phyloP scores from a whole-genome alignment of 495 filamentous ascomycete species.

The Trichocladium uniseriatum region DNA sequence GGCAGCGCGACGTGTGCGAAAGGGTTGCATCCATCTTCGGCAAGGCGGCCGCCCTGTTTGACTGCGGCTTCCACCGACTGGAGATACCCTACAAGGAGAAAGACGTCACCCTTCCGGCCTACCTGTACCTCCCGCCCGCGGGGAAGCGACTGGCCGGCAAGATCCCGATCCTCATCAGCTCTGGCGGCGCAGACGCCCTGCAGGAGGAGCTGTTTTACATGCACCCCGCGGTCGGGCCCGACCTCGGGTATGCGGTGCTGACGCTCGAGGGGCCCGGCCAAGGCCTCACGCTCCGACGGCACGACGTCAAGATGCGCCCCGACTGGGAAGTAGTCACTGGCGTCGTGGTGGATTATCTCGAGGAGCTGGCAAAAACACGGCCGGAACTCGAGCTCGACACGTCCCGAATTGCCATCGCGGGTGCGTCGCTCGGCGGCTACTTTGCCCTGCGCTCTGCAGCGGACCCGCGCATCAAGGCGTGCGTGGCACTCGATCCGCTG shows the following conservation, averaged over 20 bases:
- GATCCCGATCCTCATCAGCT: slow-evolving; percentile 34
- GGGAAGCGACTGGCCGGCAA: slow-evolving; percentile 19
- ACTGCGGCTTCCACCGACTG: slow-evolving; percentile 14
- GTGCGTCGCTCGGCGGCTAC: slow-evolving; percentile 40
- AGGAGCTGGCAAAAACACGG: not conserved
- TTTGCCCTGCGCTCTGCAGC: slow-evolving; percentile 32
- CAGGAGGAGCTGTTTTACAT: slow-evolving; percentile 43
- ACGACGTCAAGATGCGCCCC: slow-evolving; percentile 26
- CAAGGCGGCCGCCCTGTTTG: slow-evolving; percentile 14
- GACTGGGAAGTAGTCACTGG: slow-evolving; percentile 26
- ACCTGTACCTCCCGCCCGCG: slow-evolving; percentile 32
- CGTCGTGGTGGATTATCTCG: slow-evolving; percentile 30
- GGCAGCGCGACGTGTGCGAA: slow-evolving; percentile 14
- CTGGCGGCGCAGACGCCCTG: slow-evolving; percentile 34
- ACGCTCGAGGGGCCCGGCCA: slow-evolving; percentile 45
- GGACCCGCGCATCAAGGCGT: slow-evolving; percentile 39
- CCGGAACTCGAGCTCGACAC: slow-evolving; percentile 36
- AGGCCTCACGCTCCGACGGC: slow-evolving; percentile 27
- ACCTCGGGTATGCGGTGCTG: slow-evolving; percentile 40
- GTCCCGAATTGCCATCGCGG: slow-evolving; percentile 30
- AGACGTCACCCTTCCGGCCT: slow-evolving; percentile 27
- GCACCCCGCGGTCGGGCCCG: slow-evolving; percentile 8
- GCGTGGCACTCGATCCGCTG: slow-evolving; percentile 34
- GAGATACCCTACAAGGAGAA: slow-evolving; percentile 33
- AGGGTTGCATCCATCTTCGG: slow-evolving; percentile 16